A percentile compares a stretch with the other conserved stretches of the same genome.
These are phyloP conservation scores for Aspergillus indologenus DNA, from an alignment of 495 filamentous ascomycete species.

Conservation along the genomic window DNA sequence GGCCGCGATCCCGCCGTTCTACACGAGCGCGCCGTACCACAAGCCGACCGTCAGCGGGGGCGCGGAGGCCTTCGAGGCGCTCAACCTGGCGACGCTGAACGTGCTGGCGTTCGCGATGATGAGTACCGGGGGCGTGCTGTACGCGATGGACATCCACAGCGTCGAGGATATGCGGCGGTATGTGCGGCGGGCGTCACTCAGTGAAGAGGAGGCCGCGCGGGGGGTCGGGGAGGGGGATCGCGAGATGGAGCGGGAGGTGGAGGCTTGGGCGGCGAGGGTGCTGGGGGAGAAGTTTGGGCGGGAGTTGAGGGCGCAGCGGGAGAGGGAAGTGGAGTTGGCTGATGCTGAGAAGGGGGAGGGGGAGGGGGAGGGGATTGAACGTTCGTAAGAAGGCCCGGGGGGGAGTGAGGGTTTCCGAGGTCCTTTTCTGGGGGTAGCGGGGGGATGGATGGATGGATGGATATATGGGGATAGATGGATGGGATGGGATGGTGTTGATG, in stretches of 20 bases:
- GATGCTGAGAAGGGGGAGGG: conserved; percentile 14
- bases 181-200: conserved; percentile 43
- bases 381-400: neutral
- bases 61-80: conserved; percentile 69
- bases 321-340: conserved; percentile 24
- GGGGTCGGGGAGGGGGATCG: conserved; percentile 38
- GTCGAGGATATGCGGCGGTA: conserved; percentile 64
- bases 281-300: conserved; percentile 53
- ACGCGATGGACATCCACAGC: conserved; percentile 66
- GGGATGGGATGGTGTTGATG: conserved; percentile 1
- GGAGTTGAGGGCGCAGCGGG: conserved; percentile 37
- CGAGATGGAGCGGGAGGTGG: conserved; percentile 65
- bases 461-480: neutral
- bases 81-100: conserved; percentile 81
- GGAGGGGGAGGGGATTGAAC: conserved; percentile 14
- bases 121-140: conserved; percentile 61
- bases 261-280: conserved; percentile 65
- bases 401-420: neutral
- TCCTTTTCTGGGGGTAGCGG: no score
- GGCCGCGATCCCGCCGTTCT: conserved; percentile 60
- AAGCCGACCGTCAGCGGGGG: conserved; percentile 50
- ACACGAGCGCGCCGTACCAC: conserved; percentile 51
- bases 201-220: conserved; percentile 28
- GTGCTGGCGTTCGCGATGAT: conserved; percentile 68
- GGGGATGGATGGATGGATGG: neutral